These are phyloP conservation scores for Xylaria polymorpha DNA, from an alignment of 2,329 filamentous ascomycete species.

Conservation along the genomic window DNA sequence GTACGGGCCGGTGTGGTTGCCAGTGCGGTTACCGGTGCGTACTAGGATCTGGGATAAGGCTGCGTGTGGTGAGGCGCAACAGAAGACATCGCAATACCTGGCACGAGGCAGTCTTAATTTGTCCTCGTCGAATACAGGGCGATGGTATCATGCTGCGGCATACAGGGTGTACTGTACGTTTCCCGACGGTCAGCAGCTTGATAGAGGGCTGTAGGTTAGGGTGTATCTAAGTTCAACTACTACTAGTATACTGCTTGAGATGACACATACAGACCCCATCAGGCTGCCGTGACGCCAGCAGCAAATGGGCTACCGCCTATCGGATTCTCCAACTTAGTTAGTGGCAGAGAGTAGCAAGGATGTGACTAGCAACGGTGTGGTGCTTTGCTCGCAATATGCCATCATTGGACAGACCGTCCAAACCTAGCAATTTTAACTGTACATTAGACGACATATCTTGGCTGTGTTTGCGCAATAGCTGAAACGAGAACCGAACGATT, in stretches of 20 bases:
- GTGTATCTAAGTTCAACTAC: slow-evolving; percentile 15
- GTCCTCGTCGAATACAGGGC: not conserved
- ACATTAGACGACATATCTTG: slow-evolving; percentile 13
- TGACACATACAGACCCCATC: not conserved
- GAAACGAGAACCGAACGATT: slow-evolving; percentile 29
- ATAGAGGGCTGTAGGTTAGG: not conserved
- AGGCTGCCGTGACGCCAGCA: slow-evolving; percentile 12
- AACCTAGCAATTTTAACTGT: slow-evolving; percentile 22
- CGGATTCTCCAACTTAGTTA: slow-evolving; percentile 13
- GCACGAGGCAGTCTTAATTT: not conserved
- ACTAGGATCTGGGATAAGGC: not conserved
- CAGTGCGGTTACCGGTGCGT: not conserved
- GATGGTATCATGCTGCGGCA: not conserved
- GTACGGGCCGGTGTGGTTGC: not conserved
- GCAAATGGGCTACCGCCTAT: not conserved
- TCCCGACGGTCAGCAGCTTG: not conserved
- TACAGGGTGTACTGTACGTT: no score
- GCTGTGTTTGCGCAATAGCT: slow-evolving; percentile 17
- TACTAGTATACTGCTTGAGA: slow-evolving; percentile 3
- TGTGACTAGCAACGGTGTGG: slow-evolving; percentile 17
- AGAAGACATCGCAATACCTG: not conserved
- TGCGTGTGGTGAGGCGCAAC: not conserved
- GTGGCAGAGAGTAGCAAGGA: slow-evolving; percentile 16
- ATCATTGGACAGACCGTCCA: slow-evolving; percentile 26
- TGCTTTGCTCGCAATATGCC: slow-evolving; percentile 16